phyloP scores from a whole-genome alignment of 495 filamentous ascomycete species.

The Penicillium daleae region DNA sequence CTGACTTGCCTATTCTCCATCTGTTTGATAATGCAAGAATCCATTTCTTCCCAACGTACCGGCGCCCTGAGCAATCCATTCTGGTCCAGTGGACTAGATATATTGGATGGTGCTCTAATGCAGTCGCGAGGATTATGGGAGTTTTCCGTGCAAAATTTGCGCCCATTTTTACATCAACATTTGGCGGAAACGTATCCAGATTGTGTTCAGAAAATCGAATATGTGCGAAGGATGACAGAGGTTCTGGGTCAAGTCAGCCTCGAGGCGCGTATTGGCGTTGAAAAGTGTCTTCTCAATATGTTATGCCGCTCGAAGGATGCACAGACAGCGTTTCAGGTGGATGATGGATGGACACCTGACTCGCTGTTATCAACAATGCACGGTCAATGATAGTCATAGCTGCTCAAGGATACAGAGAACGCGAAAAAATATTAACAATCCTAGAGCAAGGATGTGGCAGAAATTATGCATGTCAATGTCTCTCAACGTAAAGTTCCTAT shows the following conservation, averaged over 20 bases:
- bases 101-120: slow-evolving; percentile 21
- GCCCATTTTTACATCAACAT: slow-evolving; percentile 22
- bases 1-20: slow-evolving; percentile 30
- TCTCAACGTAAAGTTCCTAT: no score
- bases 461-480: no score
- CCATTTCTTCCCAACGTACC: slow-evolving; percentile 17
- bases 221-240: slow-evolving; percentile 27
- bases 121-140: slow-evolving; percentile 17
- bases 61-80: neutral
- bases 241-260: slow-evolving; percentile 29
- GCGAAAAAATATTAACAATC: no score
- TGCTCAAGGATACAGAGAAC: neutral
- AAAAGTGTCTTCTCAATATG: slow-evolving; percentile 37
- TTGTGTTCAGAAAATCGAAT: slow-evolving; percentile 22
- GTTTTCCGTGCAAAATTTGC: slow-evolving; percentile 23
- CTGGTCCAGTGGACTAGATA: slow-evolving; percentile 10
- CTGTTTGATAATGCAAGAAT: slow-evolving; percentile 33
- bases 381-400: slow-evolving; percentile 14
- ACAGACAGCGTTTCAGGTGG: slow-evolving; percentile 9
- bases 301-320: slow-evolving; percentile 20
- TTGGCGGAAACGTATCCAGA: slow-evolving; percentile 12
- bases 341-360: slow-evolving; percentile 33
- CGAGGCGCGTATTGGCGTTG: slow-evolving; percentile 31
- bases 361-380: slow-evolving; percentile 33
- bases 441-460: no score